A percentile compares a stretch with the other conserved stretches of the same genome.
phyloP scores from a whole-genome alignment of 352 stramenopile species.

The Globisporangium recalcitrans region DNA sequence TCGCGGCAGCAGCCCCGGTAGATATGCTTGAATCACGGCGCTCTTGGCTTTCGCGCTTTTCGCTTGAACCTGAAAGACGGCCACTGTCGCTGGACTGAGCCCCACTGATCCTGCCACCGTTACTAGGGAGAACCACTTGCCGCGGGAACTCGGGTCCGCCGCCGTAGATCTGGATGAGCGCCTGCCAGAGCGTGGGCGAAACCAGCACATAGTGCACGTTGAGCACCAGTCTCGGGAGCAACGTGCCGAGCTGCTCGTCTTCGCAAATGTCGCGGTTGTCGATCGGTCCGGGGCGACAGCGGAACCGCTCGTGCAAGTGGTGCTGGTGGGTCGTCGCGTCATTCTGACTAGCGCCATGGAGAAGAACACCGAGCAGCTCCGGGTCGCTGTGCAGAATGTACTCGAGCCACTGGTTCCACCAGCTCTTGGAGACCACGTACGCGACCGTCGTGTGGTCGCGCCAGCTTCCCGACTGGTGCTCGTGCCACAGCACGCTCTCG shows the following conservation, averaged over 20 bases:
- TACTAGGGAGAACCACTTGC: slow-evolving; percentile 23
- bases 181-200: slow-evolving; percentile 36
- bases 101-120: background rate
- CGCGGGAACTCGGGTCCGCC: slow-evolving; percentile 52
- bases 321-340: slow-evolving; percentile 2
- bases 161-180: slow-evolving; percentile 46
- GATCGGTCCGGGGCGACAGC: slow-evolving; percentile 39
- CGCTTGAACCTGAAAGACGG: background rate
- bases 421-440: slow-evolving; percentile 45
- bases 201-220: slow-evolving; percentile 49
- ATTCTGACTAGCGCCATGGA: background rate
- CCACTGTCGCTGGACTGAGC: background rate
- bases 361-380: slow-evolving; percentile 2
- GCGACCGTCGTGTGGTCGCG: slow-evolving; percentile 28
- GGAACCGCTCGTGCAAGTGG: slow-evolving; percentile 15
- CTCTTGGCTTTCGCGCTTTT: background rate
- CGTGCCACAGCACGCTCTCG: slow-evolving; percentile 34
- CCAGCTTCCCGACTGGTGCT: slow-evolving; percentile 33
- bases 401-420: slow-evolving; percentile 56
- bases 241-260: slow-evolving; percentile 32
- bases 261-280: slow-evolving; percentile 35
- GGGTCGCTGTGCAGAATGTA: slow-evolving; percentile 23
- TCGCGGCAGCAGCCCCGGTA: background rate
- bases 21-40: background rate
- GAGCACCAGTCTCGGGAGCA: slow-evolving; percentile 28